Evolutionary conservation across 306 rosid species (phyloP).

Genomic region (Echinosophora koreensis): DNA sequence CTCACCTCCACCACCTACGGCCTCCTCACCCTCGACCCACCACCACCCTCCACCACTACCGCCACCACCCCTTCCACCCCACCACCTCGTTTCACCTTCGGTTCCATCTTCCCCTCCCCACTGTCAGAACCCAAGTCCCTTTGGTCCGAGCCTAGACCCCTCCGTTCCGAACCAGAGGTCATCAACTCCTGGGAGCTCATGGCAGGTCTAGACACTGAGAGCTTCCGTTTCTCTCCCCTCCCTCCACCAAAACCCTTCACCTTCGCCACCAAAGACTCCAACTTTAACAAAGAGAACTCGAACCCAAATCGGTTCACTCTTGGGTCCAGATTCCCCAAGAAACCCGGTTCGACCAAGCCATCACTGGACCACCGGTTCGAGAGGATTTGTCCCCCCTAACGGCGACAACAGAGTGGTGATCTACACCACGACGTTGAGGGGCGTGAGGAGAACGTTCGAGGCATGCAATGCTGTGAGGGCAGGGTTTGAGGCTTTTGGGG

Average conservation of each 20-base stretch:
- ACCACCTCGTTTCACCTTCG: constrained; percentile 55
- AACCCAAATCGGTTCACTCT: constrained; percentile 51
- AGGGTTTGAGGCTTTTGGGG: constrained; percentile 66
- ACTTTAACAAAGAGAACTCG: constrained; percentile 64
- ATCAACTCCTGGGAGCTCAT: constrained; percentile 97
- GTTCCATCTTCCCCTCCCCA: constrained; percentile 44
- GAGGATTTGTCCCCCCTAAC: constrained; percentile 64
- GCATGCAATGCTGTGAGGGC: constrained; percentile 77
- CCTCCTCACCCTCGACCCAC: constrained; percentile 83
- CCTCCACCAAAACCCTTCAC: constrained; percentile 35
- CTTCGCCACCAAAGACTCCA: not conserved
- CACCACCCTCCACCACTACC: constrained; percentile 52
- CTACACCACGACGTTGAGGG: constrained; percentile 85
- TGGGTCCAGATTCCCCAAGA: not conserved
- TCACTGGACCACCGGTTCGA: constrained; percentile 58
- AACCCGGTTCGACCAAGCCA: constrained; percentile 16
- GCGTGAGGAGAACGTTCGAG: constrained; percentile 80
- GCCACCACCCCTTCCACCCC: constrained; percentile 50
- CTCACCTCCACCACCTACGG: constrained; percentile 97
- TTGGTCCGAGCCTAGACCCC: no score
- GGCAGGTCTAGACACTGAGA: constrained; percentile 88
- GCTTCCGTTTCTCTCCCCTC: constrained; percentile 74
- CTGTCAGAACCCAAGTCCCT: constrained; percentile 51
- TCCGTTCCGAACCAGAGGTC: constrained; percentile 71
- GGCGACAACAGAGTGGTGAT: constrained; percentile 85